These are phyloP conservation scores for Euptelea pleiosperma DNA, from an alignment of 164 flowering plant species.

Conservation along the genomic window DNA sequence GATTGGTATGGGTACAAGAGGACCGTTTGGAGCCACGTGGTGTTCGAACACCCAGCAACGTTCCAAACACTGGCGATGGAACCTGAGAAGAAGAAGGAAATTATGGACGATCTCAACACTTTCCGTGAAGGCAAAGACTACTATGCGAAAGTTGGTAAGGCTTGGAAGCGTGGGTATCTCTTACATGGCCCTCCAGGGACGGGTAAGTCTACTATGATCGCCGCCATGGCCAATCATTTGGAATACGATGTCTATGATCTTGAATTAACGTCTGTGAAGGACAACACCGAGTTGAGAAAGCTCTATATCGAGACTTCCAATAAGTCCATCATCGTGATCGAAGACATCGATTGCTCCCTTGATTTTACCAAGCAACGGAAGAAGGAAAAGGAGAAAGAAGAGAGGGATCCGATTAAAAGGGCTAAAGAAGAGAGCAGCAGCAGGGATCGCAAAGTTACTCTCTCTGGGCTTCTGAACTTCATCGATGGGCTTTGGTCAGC, in stretches of 20 bases:
- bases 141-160: too few relatives aligned
- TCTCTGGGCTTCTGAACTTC: too few relatives aligned
- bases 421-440: constrained; percentile 1
- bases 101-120: constrained; percentile 40
- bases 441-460: constrained; percentile 20
- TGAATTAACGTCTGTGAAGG: constrained; percentile 44
- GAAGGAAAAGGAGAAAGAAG: constrained; percentile 21
- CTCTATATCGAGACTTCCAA: constrained; percentile 42
- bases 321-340: too few relatives aligned
- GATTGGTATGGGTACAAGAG: constrained; percentile 5
- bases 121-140: too few relatives aligned
- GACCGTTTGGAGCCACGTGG: constrained; percentile 36
- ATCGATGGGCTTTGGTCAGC: too few relatives aligned
- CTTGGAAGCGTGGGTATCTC: too few relatives aligned
- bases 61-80: too few relatives aligned
- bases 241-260: constrained; percentile 55
- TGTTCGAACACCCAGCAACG: too few relatives aligned
- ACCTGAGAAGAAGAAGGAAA: constrained; percentile 38
- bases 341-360: constrained; percentile 57
- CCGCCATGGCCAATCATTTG: constrained; percentile 55
- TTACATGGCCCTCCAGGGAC: too few relatives aligned
- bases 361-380: constrained; percentile 36
- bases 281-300: constrained; percentile 47
- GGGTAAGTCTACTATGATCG: too few relatives aligned
- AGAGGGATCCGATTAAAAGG: constrained; percentile 1